phyloP scores from a whole-genome alignment of 2,329 filamentous ascomycete genomes.

The Colletotrichum sp. region DNA sequence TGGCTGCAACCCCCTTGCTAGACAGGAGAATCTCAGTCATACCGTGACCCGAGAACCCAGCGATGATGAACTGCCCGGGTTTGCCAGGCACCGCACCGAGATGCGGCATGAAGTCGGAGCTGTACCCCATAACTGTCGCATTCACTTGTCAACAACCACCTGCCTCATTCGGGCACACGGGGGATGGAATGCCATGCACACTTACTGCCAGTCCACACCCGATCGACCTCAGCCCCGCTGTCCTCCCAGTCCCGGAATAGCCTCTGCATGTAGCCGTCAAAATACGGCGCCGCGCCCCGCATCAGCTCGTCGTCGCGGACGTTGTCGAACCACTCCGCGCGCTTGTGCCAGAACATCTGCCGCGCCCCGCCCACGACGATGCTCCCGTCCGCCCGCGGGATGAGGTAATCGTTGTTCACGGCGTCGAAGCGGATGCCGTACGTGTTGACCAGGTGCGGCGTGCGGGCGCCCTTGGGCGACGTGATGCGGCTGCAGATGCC shows the following conservation, averaged over 20 bases:
- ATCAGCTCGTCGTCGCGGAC: constrained; percentile 46
- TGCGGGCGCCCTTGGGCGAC: constrained; percentile 33
- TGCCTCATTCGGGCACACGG: neutral
- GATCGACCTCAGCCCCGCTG: constrained; percentile 36
- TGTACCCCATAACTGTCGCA: constrained; percentile 46
- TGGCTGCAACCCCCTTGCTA: constrained; percentile 43
- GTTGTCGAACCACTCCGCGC: constrained; percentile 44
- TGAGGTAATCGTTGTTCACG: constrained; percentile 71
- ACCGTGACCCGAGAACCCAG: constrained; percentile 56
- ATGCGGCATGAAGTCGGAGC: constrained; percentile 44
- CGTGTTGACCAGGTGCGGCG: constrained; percentile 47
- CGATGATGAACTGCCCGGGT: constrained; percentile 45
- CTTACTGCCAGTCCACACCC: constrained; percentile 47
- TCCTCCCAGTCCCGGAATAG: constrained; percentile 51
- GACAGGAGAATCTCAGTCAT: constrained; percentile 51
- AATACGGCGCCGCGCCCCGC: constrained; percentile 41
- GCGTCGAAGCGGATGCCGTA: constrained; percentile 65
- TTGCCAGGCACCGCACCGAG: constrained; percentile 47
- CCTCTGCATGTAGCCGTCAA: constrained; percentile 50
- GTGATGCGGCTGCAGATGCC: constrained; percentile 34
- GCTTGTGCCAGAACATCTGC: constrained; percentile 33
- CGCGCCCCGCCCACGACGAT: constrained; percentile 49
- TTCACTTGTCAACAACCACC: no score
- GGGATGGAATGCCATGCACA: neutral
- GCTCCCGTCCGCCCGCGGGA: constrained; percentile 55